Evolutionary conservation across 1,284 basidiomycete genomes (phyloP), one percentile per base, ranked within the genome.

Genomic region (Coniophora puteana): DNA sequence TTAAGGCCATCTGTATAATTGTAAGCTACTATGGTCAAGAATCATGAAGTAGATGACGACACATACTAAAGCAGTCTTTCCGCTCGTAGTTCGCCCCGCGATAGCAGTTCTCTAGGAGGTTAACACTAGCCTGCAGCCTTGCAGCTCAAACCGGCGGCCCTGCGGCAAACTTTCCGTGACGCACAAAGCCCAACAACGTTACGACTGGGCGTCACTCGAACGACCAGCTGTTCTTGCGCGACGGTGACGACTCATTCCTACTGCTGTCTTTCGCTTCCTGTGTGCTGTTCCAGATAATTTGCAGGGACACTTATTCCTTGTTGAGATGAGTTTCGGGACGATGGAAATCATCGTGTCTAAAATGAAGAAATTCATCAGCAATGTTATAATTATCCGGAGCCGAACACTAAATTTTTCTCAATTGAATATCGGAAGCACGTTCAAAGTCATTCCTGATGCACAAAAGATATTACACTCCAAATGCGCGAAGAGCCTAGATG

Each of bases 291-390:
- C 44, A 74, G 0, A 80, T 84, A 1, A 86, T 82, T 62, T 83
- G 82, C 11, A 73, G 76, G 0, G 78, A 68, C 3, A 90, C 84
- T 60, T 94, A 92, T 31, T 89, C 88, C 59, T 94, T 91, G 5
- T 74, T 71, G 8, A 95, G 72, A 61, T 86, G 95, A 1, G 77
- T 80, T 20, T 87, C 73, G 43, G 95, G 89, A 36, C 93, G 85
- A 37, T 89, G 75, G 20, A 94, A 59, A 0, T 87, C 79, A 3
- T 95, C 87, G 17, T 78, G 71, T 0, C 86, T 76, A 74, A 91
- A 59, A 8, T 45, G 7, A 58, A 44, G 17, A 55, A 31, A 54
- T 55, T 14, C 38, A 32, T 25, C 45, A 36, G 38, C 10, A 36
- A 20, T 7, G 26, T 25, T 29, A 17, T 26, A 7, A 40, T 21